Conservation (phyloP, 2,329 filamentous ascomycete genomes). For the Claviceps purpurea region DNA sequence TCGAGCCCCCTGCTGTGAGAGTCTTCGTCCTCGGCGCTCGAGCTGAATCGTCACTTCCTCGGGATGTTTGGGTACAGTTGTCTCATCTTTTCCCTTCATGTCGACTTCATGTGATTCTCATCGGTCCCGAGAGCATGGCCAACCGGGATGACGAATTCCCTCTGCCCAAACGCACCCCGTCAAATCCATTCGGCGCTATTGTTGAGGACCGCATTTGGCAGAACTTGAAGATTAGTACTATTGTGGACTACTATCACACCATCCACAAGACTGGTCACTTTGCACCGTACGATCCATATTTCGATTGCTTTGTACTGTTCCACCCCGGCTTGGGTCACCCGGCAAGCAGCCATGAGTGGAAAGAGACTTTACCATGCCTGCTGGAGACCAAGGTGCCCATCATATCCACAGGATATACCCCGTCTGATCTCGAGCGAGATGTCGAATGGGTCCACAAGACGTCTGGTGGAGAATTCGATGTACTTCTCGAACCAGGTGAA, state of each 20-base stretch:
- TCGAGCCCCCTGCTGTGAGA: constrained; percentile 76
- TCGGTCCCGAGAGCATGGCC: constrained; percentile 90
- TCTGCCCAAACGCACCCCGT: constrained; percentile 67
- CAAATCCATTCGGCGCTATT: constrained; percentile 87
- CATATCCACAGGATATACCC: constrained; percentile 89
- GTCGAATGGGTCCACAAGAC: constrained; percentile 81
- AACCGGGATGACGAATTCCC: constrained; percentile 91
- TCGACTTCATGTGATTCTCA: constrained; percentile 84
- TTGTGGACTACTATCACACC: constrained; percentile 96
- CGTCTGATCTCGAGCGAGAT: constrained; percentile 87
- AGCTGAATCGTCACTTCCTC: constrained; percentile 91
- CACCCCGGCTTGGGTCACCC: constrained; percentile 94
- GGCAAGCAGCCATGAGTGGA: constrained; percentile 86
- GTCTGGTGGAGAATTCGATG: constrained; percentile 78
- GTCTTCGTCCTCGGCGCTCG: constrained; percentile 89
- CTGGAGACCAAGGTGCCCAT: constrained; percentile 94
- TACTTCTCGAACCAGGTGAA: constrained; percentile 83
- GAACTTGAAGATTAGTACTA: constrained; percentile 92
- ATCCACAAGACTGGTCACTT: constrained; percentile 86
- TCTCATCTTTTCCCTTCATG: constrained; percentile 89
- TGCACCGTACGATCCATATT: constrained; percentile 92
- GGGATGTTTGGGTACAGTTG: constrained; percentile 87
- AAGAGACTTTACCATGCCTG: constrained; percentile 74
- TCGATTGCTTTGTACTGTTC: constrained; percentile 94
- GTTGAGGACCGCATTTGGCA: constrained; percentile 82